These are phyloP conservation scores for Podospora australis DNA, from an alignment of 495 filamentous ascomycete genomes.

Conservation along the genomic window DNA sequence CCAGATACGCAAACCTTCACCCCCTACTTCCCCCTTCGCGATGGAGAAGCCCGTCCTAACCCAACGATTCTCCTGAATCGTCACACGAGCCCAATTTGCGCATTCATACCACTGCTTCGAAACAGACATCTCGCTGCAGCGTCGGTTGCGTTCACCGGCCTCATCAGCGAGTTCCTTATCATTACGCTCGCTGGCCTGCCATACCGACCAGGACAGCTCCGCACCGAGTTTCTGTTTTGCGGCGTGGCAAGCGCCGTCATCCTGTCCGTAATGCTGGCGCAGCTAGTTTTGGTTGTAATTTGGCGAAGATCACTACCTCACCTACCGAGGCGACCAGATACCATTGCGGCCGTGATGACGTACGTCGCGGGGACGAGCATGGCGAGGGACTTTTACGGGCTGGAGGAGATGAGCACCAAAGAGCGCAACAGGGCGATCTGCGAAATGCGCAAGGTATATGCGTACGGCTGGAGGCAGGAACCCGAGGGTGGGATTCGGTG, in stretches of 20 bases:
- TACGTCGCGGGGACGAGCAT: conserved; percentile 18
- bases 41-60: conserved; percentile 9
- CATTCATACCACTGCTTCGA: conserved; percentile 20
- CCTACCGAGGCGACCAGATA: conserved; percentile 17
- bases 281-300: conserved; percentile 11
- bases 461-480: conserved; percentile 21
- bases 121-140: conserved; percentile 17
- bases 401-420: conserved; percentile 8
- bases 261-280: conserved; percentile 18
- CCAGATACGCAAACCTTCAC: conserved; percentile 16
- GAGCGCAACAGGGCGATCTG: conserved; percentile 10
- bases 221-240: conserved; percentile 25
- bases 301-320: conserved; percentile 16
- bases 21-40: conserved; percentile 12
- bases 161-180: conserved; percentile 24
- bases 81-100: conserved; percentile 22
- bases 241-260: conserved; percentile 14
- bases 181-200: conserved; percentile 24
- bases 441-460: conserved; percentile 19
- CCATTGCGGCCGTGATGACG: conserved; percentile 19
- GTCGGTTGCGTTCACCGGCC: conserved; percentile 19
- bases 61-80: conserved; percentile 20
- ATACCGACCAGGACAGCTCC: conserved; percentile 25
- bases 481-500: conserved; percentile 14
- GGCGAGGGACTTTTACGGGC: conserved; percentile 14